Conservation (phyloP, 352 stramenopile genomes). For the Vaucheria bursata region DNA sequence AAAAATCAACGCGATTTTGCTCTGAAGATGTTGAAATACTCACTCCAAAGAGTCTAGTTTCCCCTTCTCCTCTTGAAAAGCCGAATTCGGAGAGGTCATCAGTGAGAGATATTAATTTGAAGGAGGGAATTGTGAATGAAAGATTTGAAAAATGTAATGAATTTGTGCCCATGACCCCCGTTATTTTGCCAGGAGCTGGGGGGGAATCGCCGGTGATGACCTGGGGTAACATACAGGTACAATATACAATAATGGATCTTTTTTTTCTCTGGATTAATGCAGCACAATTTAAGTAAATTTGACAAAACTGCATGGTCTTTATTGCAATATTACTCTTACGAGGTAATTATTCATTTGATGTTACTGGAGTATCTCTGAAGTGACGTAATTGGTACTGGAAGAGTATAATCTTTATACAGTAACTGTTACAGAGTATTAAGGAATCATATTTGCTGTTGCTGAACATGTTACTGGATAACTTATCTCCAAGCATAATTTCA, state of each 20-base stretch:
- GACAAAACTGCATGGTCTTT: neutral
- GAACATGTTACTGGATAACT: too few species aligned
- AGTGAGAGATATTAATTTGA: neutral
- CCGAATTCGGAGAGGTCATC: neutral
- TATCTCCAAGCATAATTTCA: too few species aligned
- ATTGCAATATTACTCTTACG: neutral
- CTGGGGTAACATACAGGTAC: neutral
- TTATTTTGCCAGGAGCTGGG: neutral
- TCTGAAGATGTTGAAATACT: neutral
- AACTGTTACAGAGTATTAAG: too few species aligned
- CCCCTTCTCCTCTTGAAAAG: neutral
- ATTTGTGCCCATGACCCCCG: neutral
- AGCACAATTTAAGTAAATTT: neutral
- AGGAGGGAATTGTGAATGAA: neutral
- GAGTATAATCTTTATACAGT: neutral
- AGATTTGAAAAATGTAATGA: too few species aligned
- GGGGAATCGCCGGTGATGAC: neutral
- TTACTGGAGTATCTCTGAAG: neutral
- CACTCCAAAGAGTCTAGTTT: neutral
- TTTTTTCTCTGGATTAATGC: neutral
- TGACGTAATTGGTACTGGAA: neutral
- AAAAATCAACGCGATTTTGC: neutral
- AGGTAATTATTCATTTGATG: neutral
- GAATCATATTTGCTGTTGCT: too few species aligned
- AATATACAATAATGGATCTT: neutral